Conservation (phyloP, 2,329 filamentous ascomycete species). For the Tolypocladium endophyticum region DNA sequence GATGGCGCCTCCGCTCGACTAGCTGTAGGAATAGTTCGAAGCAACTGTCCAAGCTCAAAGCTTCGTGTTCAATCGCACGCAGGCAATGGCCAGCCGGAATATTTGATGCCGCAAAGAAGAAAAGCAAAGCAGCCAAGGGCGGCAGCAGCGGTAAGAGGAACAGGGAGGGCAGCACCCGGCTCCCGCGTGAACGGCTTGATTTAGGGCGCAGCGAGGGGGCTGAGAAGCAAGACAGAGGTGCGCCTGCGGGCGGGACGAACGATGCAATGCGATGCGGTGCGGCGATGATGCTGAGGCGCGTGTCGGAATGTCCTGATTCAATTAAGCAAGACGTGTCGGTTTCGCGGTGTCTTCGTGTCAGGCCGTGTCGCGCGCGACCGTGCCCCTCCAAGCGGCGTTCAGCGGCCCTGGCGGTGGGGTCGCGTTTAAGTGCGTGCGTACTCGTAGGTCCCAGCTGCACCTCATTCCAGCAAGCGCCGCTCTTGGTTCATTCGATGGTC, state of each 20-base stretch:
- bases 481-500: not conserved
- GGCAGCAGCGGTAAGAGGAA: not conserved
- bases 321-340: conserved; percentile 31
- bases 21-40: not conserved
- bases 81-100: not conserved
- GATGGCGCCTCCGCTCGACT: not conserved
- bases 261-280: not conserved
- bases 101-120: not conserved
- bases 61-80: not conserved
- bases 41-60: not conserved
- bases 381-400: not conserved
- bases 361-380: conserved; percentile 14
- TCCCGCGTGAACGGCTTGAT: not conserved
- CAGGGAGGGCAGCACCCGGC: not conserved
- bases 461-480: not conserved
- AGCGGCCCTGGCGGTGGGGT: not conserved
- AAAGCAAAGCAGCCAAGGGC: no score
- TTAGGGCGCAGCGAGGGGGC: not conserved
- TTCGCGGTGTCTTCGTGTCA: conserved; percentile 29
- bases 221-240: not conserved
- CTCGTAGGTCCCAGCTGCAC: not conserved
- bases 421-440: conserved; percentile 3
- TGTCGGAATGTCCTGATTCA: conserved; percentile 14
- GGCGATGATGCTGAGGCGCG: not conserved
- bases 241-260: not conserved